These are phyloP conservation scores for Melastoma malabathricum DNA, from an alignment of 345 rosid genomes.

Conservation along the genomic window DNA sequence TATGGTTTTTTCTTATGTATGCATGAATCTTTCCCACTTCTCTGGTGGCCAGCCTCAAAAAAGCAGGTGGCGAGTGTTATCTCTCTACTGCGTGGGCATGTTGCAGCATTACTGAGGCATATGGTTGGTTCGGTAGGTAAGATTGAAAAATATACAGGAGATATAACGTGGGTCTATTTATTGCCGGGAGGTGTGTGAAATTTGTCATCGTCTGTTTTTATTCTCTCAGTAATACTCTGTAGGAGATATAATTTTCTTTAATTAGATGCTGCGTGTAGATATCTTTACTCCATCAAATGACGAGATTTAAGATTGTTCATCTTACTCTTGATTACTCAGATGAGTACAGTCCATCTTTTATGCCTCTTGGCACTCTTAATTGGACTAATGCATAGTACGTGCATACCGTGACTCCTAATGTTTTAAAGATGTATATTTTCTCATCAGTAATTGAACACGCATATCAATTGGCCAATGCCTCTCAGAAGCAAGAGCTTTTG, in stretches of 20 bases:
- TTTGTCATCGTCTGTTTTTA: too few relatives aligned
- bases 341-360: too few relatives aligned
- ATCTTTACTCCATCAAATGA: too few relatives aligned
- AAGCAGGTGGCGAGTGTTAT: slow-evolving; percentile 58
- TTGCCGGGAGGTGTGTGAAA: too few relatives aligned
- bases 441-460: slow-evolving; percentile 71
- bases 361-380: too few relatives aligned
- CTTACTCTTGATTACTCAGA: too few relatives aligned
- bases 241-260: not conserved
- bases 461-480: slow-evolving; percentile 57
- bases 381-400: not conserved
- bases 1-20: not conserved
- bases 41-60: slow-evolving; percentile 44
- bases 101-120: slow-evolving; percentile 71
- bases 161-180: too few relatives aligned
- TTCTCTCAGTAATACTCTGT: not conserved
- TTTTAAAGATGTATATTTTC: slow-evolving; percentile 2
- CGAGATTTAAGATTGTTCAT: too few relatives aligned
- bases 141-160: slow-evolving; percentile 7
- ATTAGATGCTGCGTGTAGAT: too few relatives aligned
- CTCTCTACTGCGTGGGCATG: slow-evolving; percentile 65
- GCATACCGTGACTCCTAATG: not conserved
- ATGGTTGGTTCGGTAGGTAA: slow-evolving; percentile 89
- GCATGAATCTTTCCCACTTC: slow-evolving; percentile 6
- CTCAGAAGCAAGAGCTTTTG: slow-evolving; percentile 85